Conservation (phyloP, 192 early-diverging fungal species). For the Pecoramyces ruminantium region DNA sequence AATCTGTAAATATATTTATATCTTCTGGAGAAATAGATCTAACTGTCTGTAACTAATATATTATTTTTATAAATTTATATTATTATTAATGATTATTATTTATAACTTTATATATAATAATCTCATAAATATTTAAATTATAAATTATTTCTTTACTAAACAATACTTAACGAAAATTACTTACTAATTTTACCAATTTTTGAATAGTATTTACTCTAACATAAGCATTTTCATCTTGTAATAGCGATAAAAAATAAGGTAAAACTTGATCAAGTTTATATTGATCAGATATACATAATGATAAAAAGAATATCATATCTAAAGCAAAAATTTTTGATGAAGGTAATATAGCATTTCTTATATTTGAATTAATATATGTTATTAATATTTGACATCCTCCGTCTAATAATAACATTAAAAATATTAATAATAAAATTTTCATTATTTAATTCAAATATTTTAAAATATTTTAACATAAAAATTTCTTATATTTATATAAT, state of each 20-base stretch:
- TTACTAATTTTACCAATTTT: slow-evolving; percentile 51
- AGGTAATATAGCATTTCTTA: slow-evolving; percentile 54
- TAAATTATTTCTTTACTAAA: too few species aligned
- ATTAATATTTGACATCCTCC: slow-evolving; percentile 46
- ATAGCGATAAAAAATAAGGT: slow-evolving; percentile 53
- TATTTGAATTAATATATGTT: slow-evolving; percentile 42
- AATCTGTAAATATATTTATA: slow-evolving; percentile 78
- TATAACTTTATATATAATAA: too few species aligned
- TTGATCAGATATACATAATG: slow-evolving; percentile 47
- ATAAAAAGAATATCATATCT: slow-evolving; percentile 53
- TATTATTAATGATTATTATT: too few species aligned
- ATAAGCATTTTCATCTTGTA: slow-evolving; percentile 40
- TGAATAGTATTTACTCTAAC: slow-evolving; percentile 47
- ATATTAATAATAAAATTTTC: too few species aligned
- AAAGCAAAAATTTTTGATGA: slow-evolving; percentile 50
- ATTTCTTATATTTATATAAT: too few species aligned
- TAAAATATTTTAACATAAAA: too few species aligned
- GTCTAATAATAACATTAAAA: slow-evolving; percentile 8
- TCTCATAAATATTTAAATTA: too few species aligned
- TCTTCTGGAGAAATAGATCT: slow-evolving; percentile 61
- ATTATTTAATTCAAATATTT: too few species aligned
- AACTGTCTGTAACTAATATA: slow-evolving; percentile 46
- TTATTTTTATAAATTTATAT: too few species aligned
- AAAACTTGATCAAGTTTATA: slow-evolving; percentile 55
- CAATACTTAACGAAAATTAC: not conserved